Base-by-base conservation (phyloP, 2,329 filamentous ascomycete genomes). In the Nemania sp. region DNA sequence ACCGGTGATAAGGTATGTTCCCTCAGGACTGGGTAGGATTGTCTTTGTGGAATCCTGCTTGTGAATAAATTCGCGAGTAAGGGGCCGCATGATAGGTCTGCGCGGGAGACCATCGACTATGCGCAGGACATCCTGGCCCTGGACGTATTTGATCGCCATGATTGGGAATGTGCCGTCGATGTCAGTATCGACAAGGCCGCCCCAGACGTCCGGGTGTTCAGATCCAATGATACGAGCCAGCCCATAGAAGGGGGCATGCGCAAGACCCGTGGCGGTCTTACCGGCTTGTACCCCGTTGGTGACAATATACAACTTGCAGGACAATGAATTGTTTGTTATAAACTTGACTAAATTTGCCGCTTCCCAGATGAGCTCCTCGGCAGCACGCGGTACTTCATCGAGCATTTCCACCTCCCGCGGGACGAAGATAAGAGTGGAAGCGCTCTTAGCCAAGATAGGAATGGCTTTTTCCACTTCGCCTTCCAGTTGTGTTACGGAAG, bases 1-100 rank as follows among this genome's bases (percentile, higher is more conserved):
- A 11, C 54, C 54, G 15, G 54, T 57, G n/a, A 57, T 57, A 15
- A 57, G 38, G 38, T 57, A 57, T 15, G 54, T 57, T 43, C 54
- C 54, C 18, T 38, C 38, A 10, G 54, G 54, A 8, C 8, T 20
- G 8, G 22, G n/a, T 20, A 47, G 57, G 29, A 74, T 47, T 6
- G 61, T 65, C 29, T 55, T 64, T 1, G 56, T 70, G 20, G 45
- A 47, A 11, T 11, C 67, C 13, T 56, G 70, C 47, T 65, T 32
- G 72, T 74, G 5, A 70, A 62, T 8, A 77, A 69, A 4, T 74
- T 67, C 65, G 6, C 65, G 65, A 8, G 59, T 24, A 8, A 67
- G 38, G 1, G 65, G 65, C 15, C 67, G 5, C 79, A 75, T 20
- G 76, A 76, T n/a, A 74, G 73, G 11, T 78, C 73, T 26, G 1